Evolutionary conservation across 78 protist species (phyloP).

Genomic region (Cavenderia fasciculata): DNA sequence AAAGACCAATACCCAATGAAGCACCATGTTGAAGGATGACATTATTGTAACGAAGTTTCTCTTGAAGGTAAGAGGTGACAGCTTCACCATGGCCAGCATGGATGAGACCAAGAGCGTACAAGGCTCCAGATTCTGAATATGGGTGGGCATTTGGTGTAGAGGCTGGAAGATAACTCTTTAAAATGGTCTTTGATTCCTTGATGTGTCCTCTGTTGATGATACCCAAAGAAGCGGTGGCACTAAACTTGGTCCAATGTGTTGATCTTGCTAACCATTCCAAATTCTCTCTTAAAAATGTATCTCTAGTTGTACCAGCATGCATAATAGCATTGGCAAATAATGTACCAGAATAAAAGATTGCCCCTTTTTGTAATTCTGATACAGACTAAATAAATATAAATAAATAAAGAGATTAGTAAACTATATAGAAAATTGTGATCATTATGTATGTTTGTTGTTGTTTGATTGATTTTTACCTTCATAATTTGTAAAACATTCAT

Average conservation of each 20-base stretch:
- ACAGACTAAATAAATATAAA: not conserved
- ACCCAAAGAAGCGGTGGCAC: slow-evolving; percentile 95
- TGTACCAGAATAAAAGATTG: slow-evolving; percentile 88
- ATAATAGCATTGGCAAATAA: slow-evolving; percentile 94
- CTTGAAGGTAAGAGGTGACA: slow-evolving; percentile 64
- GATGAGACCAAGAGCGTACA: slow-evolving; percentile 98
- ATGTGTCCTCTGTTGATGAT: slow-evolving; percentile 90
- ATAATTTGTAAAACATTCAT: slow-evolving; percentile 86
- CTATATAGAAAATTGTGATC: not conserved
- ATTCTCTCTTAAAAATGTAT: slow-evolving; percentile 96
- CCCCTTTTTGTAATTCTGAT: slow-evolving; percentile 49
- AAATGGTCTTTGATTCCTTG: slow-evolving; percentile 38
- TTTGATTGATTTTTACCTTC: too few species aligned
- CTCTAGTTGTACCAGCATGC: slow-evolving; percentile 98
- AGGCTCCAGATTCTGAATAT: slow-evolving; percentile 97
- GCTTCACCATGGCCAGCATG: slow-evolving; percentile 95
- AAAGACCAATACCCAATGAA: slow-evolving; percentile 97
- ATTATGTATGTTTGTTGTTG: too few species aligned
- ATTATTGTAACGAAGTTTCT: slow-evolving; percentile 46
- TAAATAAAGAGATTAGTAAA: slow-evolving; percentile 22
- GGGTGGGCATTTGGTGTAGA: slow-evolving; percentile 83
- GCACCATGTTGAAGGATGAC: slow-evolving; percentile 98
- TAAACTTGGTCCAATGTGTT: slow-evolving; percentile 97
- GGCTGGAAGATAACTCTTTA: slow-evolving; percentile 67
- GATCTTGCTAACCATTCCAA: slow-evolving; percentile 96